Evolutionary conservation across 225 moss, liverwort and hornwort species (phyloP), one percentile per base, ranked within the genome.

Genomic region (Climacium dendroides): DNA sequence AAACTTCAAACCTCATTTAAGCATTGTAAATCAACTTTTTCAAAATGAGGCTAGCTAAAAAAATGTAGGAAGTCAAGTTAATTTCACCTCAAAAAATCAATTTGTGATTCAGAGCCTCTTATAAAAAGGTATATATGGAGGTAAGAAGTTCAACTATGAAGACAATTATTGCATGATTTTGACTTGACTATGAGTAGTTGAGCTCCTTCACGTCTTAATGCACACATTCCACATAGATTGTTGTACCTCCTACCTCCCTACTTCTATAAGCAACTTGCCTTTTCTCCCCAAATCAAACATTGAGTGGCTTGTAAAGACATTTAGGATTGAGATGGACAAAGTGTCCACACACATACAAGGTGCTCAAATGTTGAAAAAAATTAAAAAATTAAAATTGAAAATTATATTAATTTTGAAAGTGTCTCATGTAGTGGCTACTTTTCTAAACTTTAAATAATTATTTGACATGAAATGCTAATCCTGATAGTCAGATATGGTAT

Each of bases 401-500:
- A 3, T 48, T 48, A 7, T 48, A 7, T 7, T 18, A 19, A 45
- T 20, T 32, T 0, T 7, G 0, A 50, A 30, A 50, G 19, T 19
- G 6, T 7, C 1, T 7, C 1, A 3, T 0, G 0, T 0, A 72
- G 4, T 72, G 47, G 1, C 19, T 64, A 17, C 10, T 50, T 32
- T 74, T 47, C 0, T 5, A 7, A 34, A 50, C 14, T 52, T 34
- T 22, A 22, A 14, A 22, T 52, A 75, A 34, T 34, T 52, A 35
- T 35, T 22, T 9, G 5, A 5, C 22, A 34, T 22, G 7, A 22
- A 52, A 75, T 75, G 22, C 5, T 22, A 5, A 74, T 12, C 5
- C 0, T 7, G 1, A 74, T 48, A 32, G 5, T 1, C 0, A 0
- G 1, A 16, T 52, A 13, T 0, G 5, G 0, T 32, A 9, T 11